A percentile compares a stretch with the other conserved stretches of the same genome.
Evolutionary conservation across 495 filamentous ascomycete species (phyloP).

Genomic region (Trichoderma gamsii): DNA sequence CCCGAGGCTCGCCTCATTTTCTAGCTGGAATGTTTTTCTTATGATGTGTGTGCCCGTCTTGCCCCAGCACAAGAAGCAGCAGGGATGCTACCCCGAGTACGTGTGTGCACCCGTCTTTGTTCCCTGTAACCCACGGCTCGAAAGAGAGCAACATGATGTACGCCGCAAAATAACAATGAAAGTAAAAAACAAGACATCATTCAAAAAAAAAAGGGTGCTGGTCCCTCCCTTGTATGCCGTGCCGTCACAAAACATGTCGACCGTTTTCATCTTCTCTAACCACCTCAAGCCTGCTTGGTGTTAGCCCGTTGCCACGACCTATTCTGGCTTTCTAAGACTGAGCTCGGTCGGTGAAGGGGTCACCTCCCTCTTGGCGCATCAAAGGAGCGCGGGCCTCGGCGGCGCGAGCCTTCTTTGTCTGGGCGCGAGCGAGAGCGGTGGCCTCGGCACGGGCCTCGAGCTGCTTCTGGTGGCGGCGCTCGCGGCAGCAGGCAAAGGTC

Average conservation of each 20-base stretch:
- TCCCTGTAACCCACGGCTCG: constrained; percentile 2
- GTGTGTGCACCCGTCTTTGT: background rate
- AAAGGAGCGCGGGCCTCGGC: constrained; percentile 21
- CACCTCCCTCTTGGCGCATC: constrained; percentile 21
- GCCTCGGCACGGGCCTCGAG: constrained; percentile 29
- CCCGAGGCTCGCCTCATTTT: background rate
- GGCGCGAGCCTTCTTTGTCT: constrained; percentile 23
- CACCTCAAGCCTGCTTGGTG: constrained; percentile 14
- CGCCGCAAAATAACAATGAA: background rate
- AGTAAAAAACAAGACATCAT: background rate
- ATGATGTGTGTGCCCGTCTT: background rate
- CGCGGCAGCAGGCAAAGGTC: constrained; percentile 37
- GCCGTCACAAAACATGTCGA: background rate
- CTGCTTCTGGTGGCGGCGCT: constrained; percentile 29
- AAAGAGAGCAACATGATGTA: constrained; percentile 6
- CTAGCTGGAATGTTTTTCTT: background rate
- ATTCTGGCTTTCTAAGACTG: constrained; percentile 12
- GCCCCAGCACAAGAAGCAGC: background rate
- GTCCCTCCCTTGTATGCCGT: background rate
- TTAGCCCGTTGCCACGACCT: background rate
- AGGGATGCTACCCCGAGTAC: background rate
- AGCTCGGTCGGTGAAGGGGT: constrained; percentile 17
- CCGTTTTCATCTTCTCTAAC: background rate
- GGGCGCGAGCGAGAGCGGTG: constrained; percentile 33
- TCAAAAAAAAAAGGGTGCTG: background rate